These are phyloP conservation scores for Mucor mucedo DNA, from an alignment of 371 early-diverging fungal genomes.

Conservation along the genomic window DNA sequence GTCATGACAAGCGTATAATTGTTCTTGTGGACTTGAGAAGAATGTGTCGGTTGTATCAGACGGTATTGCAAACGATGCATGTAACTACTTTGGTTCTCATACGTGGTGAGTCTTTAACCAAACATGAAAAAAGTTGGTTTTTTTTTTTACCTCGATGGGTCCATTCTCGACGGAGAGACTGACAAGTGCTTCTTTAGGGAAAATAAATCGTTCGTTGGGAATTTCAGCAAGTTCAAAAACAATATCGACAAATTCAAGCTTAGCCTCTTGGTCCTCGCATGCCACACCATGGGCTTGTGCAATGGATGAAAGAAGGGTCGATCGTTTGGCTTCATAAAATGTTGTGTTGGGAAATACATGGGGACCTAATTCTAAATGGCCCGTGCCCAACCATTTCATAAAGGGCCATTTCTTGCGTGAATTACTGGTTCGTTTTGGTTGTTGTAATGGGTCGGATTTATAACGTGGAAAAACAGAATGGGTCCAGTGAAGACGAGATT, in stretches of 20 bases:
- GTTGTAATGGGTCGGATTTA: slow-evolving; percentile 40
- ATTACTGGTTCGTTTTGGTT: slow-evolving; percentile 38
- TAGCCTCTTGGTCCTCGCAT: not conserved
- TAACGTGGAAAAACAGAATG: slow-evolving; percentile 44
- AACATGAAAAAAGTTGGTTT: not conserved
- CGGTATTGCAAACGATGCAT: slow-evolving; percentile 39
- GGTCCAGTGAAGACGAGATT: slow-evolving; percentile 54
- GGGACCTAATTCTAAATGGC: slow-evolving; percentile 45
- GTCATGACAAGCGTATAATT: slow-evolving; percentile 34
- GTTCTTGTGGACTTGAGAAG: slow-evolving; percentile 3
- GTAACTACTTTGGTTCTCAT: not conserved
- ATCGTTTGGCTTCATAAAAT: slow-evolving; percentile 48
- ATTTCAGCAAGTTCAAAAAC: slow-evolving; percentile 52
- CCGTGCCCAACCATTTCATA: slow-evolving; percentile 42
- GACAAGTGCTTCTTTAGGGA: slow-evolving; percentile 47
- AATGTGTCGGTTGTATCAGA: slow-evolving; percentile 16
- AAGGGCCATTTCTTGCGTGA: slow-evolving; percentile 50
- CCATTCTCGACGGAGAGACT: slow-evolving; percentile 1
- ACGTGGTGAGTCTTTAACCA: not conserved
- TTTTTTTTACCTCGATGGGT: not conserved
- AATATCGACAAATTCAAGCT: slow-evolving; percentile 37
- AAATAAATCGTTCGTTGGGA: slow-evolving; percentile 47
- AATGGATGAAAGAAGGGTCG: slow-evolving; percentile 31
- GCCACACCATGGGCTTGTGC: slow-evolving; percentile 8
- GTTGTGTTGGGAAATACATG: slow-evolving; percentile 44